Conservation (phyloP, 2,329 filamentous ascomycete genomes). For the Cercospora sp. region DNA sequence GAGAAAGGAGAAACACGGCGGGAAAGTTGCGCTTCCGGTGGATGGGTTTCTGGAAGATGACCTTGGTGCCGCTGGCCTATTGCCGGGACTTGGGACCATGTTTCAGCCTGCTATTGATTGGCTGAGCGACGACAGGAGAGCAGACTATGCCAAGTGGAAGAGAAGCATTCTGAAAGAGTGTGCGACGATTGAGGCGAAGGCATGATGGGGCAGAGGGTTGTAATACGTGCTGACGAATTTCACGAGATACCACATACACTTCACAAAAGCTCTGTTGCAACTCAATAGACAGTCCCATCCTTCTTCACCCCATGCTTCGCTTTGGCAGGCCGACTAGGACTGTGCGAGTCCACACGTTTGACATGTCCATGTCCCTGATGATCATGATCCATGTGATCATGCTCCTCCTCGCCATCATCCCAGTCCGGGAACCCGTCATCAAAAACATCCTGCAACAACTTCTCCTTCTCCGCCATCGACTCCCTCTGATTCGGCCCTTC, state of each 20-base stretch:
- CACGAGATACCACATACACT: not conserved
- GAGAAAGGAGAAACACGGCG: conserved; percentile 39
- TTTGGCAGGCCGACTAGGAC: conserved; percentile 14
- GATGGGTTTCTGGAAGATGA: conserved; percentile 26
- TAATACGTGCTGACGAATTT: not conserved
- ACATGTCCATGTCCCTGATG: conserved; percentile 20
- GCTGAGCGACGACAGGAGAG: conserved; percentile 62
- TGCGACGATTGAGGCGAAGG: conserved; percentile 29
- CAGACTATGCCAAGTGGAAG: conserved; percentile 67
- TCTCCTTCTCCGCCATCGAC: conserved; percentile 34
- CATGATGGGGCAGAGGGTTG: not conserved
- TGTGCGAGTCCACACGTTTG: conserved; percentile 24
- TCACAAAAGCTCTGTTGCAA: not conserved
- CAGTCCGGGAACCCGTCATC: conserved; percentile 39
- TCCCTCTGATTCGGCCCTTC: conserved; percentile 24
- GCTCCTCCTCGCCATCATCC: conserved; percentile 26
- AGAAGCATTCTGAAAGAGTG: conserved; percentile 59
- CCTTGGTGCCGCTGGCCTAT: conserved; percentile 35
- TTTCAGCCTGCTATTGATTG: conserved; percentile 74
- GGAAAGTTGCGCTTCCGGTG: conserved; percentile 21
- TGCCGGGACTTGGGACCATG: conserved; percentile 63
- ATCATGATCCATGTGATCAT: conserved; percentile 27
- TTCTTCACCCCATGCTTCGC: conserved; percentile 28
- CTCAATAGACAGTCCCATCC: conserved; percentile 28
- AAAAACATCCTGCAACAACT: conserved; percentile 47